Evolutionary conservation across 2,329 filamentous ascomycete species (phyloP), one percentile per base, ranked within the genome.

Genomic region (Neofusicoccum cordaticola): DNA sequence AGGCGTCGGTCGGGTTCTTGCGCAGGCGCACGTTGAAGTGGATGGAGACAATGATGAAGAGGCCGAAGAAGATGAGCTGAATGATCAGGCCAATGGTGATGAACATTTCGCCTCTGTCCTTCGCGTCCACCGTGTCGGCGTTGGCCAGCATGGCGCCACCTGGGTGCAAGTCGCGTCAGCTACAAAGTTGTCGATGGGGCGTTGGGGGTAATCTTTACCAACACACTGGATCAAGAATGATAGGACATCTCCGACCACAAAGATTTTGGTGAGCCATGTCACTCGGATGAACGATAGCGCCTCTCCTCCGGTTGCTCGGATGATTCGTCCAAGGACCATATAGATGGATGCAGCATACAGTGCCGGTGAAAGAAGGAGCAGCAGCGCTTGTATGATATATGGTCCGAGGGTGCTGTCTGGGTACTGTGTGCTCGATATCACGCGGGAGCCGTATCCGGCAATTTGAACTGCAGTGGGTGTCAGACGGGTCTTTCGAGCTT

Each of bases 361-460:
- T 1, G 80, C 78, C 4, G 81, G 81, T 1, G 75, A 79, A 35
- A 82, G 72, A 1, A 83, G 78, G 50, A 82, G 71, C 31, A 83
- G 73, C 56, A 82, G 68, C 41, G 72, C 73, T 66, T 82, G 78
- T 39, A 83, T 70, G 47, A 81, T 78, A 70, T 78, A 83, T 1
- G 78, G 75, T 0, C 70, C 69, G 13, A 77, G 66, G 3, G 76
- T 76, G 15, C 61, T 51, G 19, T 50, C 19, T 31, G 63, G 68
- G 39, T 64, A 51, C 67, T 75, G 79, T 45, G 78, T 68, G 1
- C 47, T 39, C 9, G 52, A 19, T 8, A 42, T 15, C 5, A 2
- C 78, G 58, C 84, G 80, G 1, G 79, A 81, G 15, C 82, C 69
- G 66, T 85, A 86, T 11, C 83, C 84, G 34, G 85, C 71, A 0